Evolutionary conservation across 148 eudicot species (phyloP).

Genomic region (Rhododendron ferrugineum): DNA sequence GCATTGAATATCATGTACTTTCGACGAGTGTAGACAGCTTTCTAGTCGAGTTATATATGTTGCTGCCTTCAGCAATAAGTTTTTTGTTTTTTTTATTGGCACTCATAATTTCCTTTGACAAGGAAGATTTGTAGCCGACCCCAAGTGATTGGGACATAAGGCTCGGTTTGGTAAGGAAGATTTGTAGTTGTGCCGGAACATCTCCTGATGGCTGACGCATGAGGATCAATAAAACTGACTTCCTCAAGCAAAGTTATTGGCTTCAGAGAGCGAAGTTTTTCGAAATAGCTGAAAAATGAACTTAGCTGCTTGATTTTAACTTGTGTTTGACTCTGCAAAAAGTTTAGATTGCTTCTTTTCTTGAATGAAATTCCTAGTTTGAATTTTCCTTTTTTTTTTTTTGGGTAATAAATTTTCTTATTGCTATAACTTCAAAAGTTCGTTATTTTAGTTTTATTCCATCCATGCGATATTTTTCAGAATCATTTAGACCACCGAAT

Average conservation of each 20-base stretch:
- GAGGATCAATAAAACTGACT: not conserved
- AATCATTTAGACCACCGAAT: too few species aligned
- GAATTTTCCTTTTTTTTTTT: too few species aligned
- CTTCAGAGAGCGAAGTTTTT: not conserved
- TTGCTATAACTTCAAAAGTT: too few species aligned
- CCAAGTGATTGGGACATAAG: too few species aligned
- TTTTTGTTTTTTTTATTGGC: not conserved
- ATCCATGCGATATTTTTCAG: too few species aligned
- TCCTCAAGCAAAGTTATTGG: not conserved
- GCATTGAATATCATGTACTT: constrained; percentile 84
- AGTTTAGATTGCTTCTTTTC: not conserved
- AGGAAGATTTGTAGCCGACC: not conserved
- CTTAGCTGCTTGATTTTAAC: not conserved
- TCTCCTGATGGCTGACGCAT: not conserved
- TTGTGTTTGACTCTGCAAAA: too few species aligned
- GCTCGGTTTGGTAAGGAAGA: too few species aligned
- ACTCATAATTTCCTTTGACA: constrained; percentile 2
- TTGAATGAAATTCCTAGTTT: not conserved
- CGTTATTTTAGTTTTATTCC: too few species aligned
- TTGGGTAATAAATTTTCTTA: too few species aligned
- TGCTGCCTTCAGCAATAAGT: not conserved
- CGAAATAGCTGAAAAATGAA: not conserved
- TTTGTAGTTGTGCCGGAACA: not conserved
- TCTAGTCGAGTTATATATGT: not conserved
- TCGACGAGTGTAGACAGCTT: constrained; percentile 10